Evolutionary conservation across 78 protist species (phyloP), one percentile per base, ranked within the genome.

Genomic region (Isochrysis galbana): DNA sequence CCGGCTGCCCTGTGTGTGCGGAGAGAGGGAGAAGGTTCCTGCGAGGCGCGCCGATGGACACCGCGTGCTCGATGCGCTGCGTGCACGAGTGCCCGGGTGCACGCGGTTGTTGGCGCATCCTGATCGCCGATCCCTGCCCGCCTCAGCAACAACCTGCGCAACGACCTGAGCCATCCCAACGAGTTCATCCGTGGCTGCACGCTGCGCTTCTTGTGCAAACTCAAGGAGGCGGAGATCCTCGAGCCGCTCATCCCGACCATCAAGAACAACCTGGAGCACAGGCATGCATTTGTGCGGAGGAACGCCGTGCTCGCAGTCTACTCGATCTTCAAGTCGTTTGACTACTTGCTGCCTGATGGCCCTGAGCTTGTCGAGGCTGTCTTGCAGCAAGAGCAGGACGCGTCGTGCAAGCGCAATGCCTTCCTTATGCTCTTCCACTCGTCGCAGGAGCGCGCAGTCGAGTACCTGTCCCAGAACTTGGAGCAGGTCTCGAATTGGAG

Each of bases 131-230:
- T n/a, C n/a, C n/a, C n/a, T n/a, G n/a, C n/a, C n/a, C n/a, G n/a
- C n/a, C n/a, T 61, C 55, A 19, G 51, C 70, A 86, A 94, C 72
- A 55, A n/a, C 87, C 44, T 94, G 42, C 83, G 91, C 47, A 94
- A 94, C 54, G 91, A 98, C 93, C 94, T 98, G 45, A 82, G 74
- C 46, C 98, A 97, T 89, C 98, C 99, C 47, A 98, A 97, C 93
- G 99, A 98, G 94, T 98, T 93, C 88, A 89, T 98, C 83, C 93
- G 99, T 0, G 99, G 99, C 34, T 93, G 94, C 45, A 97, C 99
- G 55, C 95, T 97, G 36, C 97, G 99, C 80, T 97, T 98, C 91
- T 86, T 98, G 51, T 97, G 98, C 90, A 96, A 96, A 88, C 94
- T 98, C 34, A 93, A 93, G 91, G 99, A 97, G 93, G 89, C 96